Evolutionary conservation across 345 rosid species (phyloP).

Genomic region (Aquilaria malaccensis): DNA sequence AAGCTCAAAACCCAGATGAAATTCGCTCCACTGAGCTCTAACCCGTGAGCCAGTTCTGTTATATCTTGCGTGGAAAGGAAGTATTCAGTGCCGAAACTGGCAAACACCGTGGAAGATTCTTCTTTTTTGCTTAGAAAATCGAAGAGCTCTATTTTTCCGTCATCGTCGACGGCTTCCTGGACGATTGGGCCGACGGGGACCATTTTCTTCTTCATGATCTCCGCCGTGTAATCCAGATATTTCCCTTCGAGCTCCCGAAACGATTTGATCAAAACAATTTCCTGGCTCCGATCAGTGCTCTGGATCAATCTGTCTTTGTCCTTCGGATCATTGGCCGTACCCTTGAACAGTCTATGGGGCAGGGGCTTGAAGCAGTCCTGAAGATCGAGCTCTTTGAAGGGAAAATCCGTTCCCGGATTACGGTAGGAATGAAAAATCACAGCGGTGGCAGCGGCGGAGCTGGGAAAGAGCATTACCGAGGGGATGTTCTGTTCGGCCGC

Average conservation of each 20-base stretch:
- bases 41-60: constrained; percentile 30
- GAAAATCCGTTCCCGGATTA: constrained; percentile 11
- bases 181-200: constrained; percentile 32
- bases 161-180: constrained; percentile 1
- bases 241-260: constrained; percentile 31
- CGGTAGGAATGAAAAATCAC: not conserved
- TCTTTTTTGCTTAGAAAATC: constrained; percentile 28
- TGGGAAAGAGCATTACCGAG: constrained; percentile 13
- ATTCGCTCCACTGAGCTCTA: constrained; percentile 23
- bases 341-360: not conserved
- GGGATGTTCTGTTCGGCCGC: constrained; percentile 23
- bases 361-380: not conserved
- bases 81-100: constrained; percentile 33
- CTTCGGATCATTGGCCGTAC: not conserved
- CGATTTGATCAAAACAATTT: constrained; percentile 22
- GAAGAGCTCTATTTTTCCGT: not conserved
- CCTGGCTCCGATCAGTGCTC: constrained; percentile 13
- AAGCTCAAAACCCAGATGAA: constrained; percentile 35
- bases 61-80: constrained; percentile 22
- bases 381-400: constrained; percentile 2
- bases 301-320: not conserved
- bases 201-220: constrained; percentile 15
- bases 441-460: constrained; percentile 3
- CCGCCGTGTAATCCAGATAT: constrained; percentile 22
- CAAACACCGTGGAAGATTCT: constrained; percentile 19